phyloP scores from a whole-genome alignment of 176 grass and related monocot genomes.

The Hordeum marinum region DNA sequence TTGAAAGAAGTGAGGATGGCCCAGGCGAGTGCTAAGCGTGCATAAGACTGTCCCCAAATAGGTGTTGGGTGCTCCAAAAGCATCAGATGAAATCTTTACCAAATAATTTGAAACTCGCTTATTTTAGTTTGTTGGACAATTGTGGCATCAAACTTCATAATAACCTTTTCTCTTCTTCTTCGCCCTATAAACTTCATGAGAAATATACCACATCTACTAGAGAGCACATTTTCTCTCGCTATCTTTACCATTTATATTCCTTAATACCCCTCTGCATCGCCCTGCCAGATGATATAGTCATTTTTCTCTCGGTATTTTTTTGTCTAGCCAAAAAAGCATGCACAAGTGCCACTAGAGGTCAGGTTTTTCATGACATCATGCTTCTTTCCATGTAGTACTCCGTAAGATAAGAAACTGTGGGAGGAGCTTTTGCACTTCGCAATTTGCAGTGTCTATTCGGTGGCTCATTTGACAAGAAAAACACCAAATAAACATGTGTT shows the following conservation, averaged over 20 bases:
- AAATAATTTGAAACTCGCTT: background rate
- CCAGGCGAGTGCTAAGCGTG: background rate
- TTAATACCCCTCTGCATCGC: background rate
- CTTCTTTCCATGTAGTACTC: background rate
- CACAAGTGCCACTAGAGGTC: background rate
- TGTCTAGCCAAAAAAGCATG: background rate
- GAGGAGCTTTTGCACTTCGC: background rate
- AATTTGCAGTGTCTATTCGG: background rate
- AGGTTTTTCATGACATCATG: background rate
- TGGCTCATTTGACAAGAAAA: background rate
- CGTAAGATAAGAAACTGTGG: background rate
- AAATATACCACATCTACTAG: background rate
- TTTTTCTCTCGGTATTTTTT: background rate
- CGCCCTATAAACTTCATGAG: background rate
- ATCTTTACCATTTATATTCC: background rate
- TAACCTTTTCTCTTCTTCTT: background rate
- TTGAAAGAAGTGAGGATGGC: background rate
- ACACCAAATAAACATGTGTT: background rate
- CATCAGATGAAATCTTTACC: background rate
- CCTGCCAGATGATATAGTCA: background rate
- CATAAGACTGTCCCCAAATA: background rate
- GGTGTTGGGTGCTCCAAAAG: background rate
- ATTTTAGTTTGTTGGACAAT: background rate
- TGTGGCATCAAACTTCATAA: background rate
- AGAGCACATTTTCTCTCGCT: slow-evolving; percentile 6